Evolutionary conservation across 805 yeast species (phyloP).

Genomic region (Brettanomyces custersianus): DNA sequence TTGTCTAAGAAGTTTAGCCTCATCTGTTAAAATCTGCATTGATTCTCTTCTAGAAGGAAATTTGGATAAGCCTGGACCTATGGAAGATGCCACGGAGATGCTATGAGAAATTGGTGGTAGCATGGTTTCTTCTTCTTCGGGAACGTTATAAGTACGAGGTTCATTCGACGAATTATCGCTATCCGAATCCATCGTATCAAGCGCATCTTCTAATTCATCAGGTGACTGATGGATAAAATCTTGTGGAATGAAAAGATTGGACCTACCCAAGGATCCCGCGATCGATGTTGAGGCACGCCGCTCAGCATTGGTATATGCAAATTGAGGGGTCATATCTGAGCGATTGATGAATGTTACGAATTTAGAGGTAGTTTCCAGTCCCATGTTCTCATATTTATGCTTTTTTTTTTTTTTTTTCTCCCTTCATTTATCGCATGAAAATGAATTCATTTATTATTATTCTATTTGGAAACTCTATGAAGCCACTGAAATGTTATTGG

Average conservation of each 20-base stretch:
- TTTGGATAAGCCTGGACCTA: neutral
- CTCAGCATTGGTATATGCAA: slow-evolving; percentile 35
- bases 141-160: neutral
- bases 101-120: slow-evolving; percentile 1
- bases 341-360: too few relatives aligned
- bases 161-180: slow-evolving; percentile 7
- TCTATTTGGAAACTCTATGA: too few relatives aligned
- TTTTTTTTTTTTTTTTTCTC: too few relatives aligned
- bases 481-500: too few relatives aligned
- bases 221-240: slow-evolving; percentile 30
- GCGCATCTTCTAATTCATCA: slow-evolving; percentile 15
- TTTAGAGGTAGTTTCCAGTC: too few relatives aligned
- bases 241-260: slow-evolving; percentile 42
- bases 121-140: neutral
- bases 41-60: slow-evolving; percentile 6
- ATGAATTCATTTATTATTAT: too few relatives aligned
- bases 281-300: slow-evolving; percentile 42
- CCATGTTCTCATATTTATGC: too few relatives aligned
- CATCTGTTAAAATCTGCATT: slow-evolving; percentile 15
- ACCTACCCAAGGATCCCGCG: slow-evolving; percentile 42
- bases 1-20: slow-evolving; percentile 19
- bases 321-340: slow-evolving; percentile 26
- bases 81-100: slow-evolving; percentile 1
- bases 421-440: too few relatives aligned
- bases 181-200: slow-evolving; percentile 11